Base-by-base conservation (phyloP, 129 eudicot species). In the Smallanthus sonchifolius region DNA sequence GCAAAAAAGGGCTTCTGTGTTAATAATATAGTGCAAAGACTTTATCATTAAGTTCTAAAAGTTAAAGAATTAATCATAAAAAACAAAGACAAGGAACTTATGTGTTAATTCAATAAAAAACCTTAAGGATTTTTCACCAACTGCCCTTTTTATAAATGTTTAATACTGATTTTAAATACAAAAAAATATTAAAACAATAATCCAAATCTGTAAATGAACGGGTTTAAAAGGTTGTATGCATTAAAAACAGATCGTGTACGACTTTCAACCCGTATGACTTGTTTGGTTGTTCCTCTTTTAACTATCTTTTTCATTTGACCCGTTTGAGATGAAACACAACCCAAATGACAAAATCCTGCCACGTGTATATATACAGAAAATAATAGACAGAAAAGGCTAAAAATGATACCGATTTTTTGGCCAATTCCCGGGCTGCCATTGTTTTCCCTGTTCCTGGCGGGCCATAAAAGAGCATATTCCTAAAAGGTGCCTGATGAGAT, bases 391-490 rank as follows among this genome's bases (percentile, higher is more conserved):
- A 32, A 48, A 67, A 68, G 35, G 67, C 65, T 60, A 10, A 38
- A 59, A 36, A 78, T 19, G 84, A 24, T 95, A 95, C 99, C 74
- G 99, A 95, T 84, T 87, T 91, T 47, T 86, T 91, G 43, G 99
- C 99, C 24, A 95, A 85, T 86, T 95, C 99, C 72, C 99, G 86
- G 35, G 99, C 97, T 79, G 94, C 99, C 97, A 95, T 91, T 7
- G 99, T 91, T 76, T 95, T 95, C 68, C 99, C 99, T 35, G 99
- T 95, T 86, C 99, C 99, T 4, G 99, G 99, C 11, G 97, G 99
- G 44, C 99, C 99, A 79, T 87, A 95, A 47, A 95, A 95, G 61
- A 95, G 97, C 97, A 95, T 95, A 73, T 91, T 95, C 44, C 97
- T 82, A 68, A 87, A 95, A 15, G 99, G 99, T 72, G 99, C 99